Base-by-base conservation (phyloP, 208 protist genomes). In the Leptomonas seymouri region DNA sequence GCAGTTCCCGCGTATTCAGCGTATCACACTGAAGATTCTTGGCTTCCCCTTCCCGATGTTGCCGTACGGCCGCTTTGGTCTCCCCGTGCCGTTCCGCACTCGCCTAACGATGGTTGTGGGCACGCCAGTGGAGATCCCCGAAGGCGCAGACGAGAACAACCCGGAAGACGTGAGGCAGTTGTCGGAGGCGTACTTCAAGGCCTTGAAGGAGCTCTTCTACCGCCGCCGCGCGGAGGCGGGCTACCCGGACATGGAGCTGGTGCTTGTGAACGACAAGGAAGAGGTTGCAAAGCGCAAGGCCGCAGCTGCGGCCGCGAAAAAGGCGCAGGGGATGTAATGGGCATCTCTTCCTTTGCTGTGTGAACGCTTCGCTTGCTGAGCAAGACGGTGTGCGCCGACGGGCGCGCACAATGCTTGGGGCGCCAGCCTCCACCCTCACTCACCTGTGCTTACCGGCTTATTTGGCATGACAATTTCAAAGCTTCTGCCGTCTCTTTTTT, bases 31-130 rank as follows among this genome's bases (percentile, higher is more conserved):
- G 8, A 85, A 82, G 48, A 25, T 85, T 16, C 41, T 95, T 42
- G 90, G 92, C 27, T 97, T 95, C 67, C 89, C 87, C 0, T 92
- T 94, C 46, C 92, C 92, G 14, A 86, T 89, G 42, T 59, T 97
- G 9, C 87, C 85, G 2, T 83, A 84, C 54, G 92, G 92, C 46
- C 76, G 87, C 21, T 91, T 85, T 53, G 73, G 79, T 7, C 61
- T 95, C 18, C 88, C 92, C 8, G 34, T 95, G 23, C 92, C 92
- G n/a, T 64, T 80, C 60, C 68, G 61, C 51, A 83, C 76, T 27
- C 76, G 50, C 31, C 74, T 95, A n/a, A 90, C 85, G 21, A 57
- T 95, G 18, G 80, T 95, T 16, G 90, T 95, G 21, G 90, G 90
- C n/a, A 54, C 71, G 46, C 76, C 83, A 18, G 51, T 95, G 8